Base-by-base conservation (phyloP, 768 basidiomycete genomes). In the Phlegmacium glaucopus region DNA sequence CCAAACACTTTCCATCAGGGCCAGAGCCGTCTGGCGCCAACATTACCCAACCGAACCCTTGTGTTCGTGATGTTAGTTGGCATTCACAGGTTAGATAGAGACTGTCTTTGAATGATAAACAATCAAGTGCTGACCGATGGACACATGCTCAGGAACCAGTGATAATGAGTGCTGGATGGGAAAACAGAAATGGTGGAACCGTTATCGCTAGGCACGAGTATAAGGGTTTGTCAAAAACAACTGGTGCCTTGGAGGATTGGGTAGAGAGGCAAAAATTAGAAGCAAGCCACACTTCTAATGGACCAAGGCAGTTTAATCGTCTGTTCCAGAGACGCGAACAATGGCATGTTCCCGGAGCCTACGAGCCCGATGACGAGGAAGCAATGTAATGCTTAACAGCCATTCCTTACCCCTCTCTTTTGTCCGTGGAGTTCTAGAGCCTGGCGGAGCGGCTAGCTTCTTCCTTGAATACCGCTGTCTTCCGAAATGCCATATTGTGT, bases 41-140 rank as follows among this genome's bases (percentile, higher is more conserved):
- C 15, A 61, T 67, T n/a, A 36, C 59, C 49, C 61, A 64, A 37
- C 48, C 57, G 42, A 59, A 59, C 9, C 72, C 74, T 18, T 90
- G 87, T 52, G 94, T 97, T 4, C 83, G 95, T 36, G 95, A 98
- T 61, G 93, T 97, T 51, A 88, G 88, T 61, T 99, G 96, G 96
- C 92, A 93, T 63, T 82, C 88, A 27, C 80, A 80, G 74, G 87
- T 87, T 63, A 30, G 63, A 49, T 22, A 32, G 9, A 45, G 11
- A 36, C 30, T 48, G 25, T 12, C 13, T n/a, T 30, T 32, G 16
- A 16, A 9, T 30, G 16, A 39, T 15, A 38, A 26, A 42, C n/a
- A n/a, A n/a, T n/a, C n/a, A 13, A 42, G 25, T 38, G 9, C 45
- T 28, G 37, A 28, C 28, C 48, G 27, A 57, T 49, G 15, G n/a